Evolutionary conservation across 164 flowering plant species (phyloP), one percentile per base, ranked within the genome.

Genomic region (Platanus orientalis): DNA sequence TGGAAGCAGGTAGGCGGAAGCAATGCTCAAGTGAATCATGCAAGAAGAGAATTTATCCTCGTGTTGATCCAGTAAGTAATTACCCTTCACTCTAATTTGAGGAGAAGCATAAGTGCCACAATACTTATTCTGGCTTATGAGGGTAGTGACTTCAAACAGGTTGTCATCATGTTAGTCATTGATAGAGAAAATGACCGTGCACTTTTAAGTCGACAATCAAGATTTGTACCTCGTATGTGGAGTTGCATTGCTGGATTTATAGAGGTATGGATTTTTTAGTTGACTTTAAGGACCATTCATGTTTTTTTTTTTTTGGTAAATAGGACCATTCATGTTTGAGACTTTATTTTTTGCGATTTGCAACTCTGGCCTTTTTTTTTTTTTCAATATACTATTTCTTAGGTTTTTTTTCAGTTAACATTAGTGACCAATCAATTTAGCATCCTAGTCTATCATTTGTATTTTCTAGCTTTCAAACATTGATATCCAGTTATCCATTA

Each of bases 161-260:
- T 90, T 64, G 98, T 87, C 47, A 94, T 94, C 61, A 91, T 94
- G 98, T 72, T 94, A 68, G 97, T 94, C 52, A 87, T 94, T 26
- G 98, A 94, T 58, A 86, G 70, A 78, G 93, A 83, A 60, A 94
- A 91, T 68, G 98, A 91, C 60, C 86, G 92, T 71, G 98, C 75
- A 50, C 81, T 94, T 32, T 63, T 94, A 64, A 80, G 97, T 71
- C 76, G 78, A 58, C 97, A 84, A 57, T 82, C 96, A 42, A 81
- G 91, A 75, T 91, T 76, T 78, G 96, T 88, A 19, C 96, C 96
- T 9, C 87, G 96, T 34, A 86, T 94, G 96, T 94, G 98, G 98
- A 94, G 95, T 69, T 89, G 95, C 76, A 85, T 94, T 58, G 89
- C 98, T 78, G 97, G 98, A 63, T 94, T 94, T 71, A 78, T 87